phyloP scores from a whole-genome alignment of 129 eudicot species.

The Flaveria robusta region DNA sequence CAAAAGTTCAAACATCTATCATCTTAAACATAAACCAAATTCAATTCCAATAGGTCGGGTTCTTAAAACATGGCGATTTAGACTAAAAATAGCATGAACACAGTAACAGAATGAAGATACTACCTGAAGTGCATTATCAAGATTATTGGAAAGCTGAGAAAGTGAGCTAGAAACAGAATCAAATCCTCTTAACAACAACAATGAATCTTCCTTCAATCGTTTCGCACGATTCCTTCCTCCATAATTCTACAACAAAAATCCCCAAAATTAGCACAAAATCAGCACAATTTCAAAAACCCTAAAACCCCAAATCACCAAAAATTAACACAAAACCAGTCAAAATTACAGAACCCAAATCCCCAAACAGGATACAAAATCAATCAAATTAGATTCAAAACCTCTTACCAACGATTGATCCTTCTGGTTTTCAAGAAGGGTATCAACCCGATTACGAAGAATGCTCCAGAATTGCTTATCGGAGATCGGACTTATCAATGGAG shows the following conservation, averaged over 20 bases:
- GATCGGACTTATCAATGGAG: constrained; percentile 37
- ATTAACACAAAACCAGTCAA: background rate
- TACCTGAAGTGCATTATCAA: constrained; percentile 88
- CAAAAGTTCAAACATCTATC: too few relatives aligned
- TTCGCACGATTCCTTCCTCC: constrained; percentile 42
- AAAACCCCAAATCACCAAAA: background rate
- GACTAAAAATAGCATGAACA: too few relatives aligned
- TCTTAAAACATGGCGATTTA: too few relatives aligned
- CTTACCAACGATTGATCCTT: constrained; percentile 39
- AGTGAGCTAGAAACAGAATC: constrained; percentile 77
- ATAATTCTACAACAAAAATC: constrained; percentile 40
- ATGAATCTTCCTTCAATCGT: constrained; percentile 71
- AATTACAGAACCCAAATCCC: background rate
- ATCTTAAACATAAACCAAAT: too few relatives aligned
- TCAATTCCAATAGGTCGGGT: too few relatives aligned
- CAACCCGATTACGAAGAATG: constrained; percentile 62
- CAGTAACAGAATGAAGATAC: background rate
- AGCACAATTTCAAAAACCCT: background rate
- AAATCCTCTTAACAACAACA: constrained; percentile 84
- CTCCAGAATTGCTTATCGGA: constrained; percentile 87
- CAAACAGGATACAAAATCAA: too few relatives aligned
- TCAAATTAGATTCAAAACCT: background rate
- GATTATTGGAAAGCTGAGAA: constrained; percentile 64
- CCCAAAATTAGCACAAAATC: background rate
- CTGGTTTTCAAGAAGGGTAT: constrained; percentile 59